phyloP scores from a whole-genome alignment of 1,139 yeast genomes.

The Yamadazyma siamensis region DNA sequence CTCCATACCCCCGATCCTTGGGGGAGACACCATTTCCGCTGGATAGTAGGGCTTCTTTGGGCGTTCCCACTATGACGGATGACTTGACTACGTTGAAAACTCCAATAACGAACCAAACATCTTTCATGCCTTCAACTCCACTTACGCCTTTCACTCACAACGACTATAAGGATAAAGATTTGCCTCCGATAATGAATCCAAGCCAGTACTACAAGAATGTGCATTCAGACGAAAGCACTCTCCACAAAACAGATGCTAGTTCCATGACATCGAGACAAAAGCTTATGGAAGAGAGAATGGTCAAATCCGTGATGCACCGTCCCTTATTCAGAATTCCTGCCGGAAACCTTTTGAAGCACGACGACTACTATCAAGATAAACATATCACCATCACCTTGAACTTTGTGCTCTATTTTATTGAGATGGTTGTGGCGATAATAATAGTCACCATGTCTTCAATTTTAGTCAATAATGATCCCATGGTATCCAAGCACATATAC shows the following conservation, averaged over 20 bases:
- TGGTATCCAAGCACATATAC: constrained; percentile 25
- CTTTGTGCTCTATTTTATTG: constrained; percentile 32
- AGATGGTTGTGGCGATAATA: constrained; percentile 31
- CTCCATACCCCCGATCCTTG: constrained; percentile 14
- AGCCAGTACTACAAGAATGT: constrained; percentile 10
- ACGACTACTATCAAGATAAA: constrained; percentile 17
- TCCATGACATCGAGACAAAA: constrained; percentile 24
- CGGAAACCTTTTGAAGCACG: constrained; percentile 11
- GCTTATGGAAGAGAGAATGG: constrained; percentile 28
- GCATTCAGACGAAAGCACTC: constrained; percentile 6
- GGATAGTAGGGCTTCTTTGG: constrained; percentile 9
- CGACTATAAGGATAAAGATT: constrained; percentile 14
- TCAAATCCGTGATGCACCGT: constrained; percentile 34
- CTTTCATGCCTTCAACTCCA: constrained; percentile 10
- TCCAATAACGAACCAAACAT: constrained; percentile 13
- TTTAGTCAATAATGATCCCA: constrained; percentile 22
- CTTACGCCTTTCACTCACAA: constrained; percentile 4
- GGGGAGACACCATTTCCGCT: constrained; percentile 5
- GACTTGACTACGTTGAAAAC: constrained; percentile 8
- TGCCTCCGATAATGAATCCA: constrained; percentile 20
- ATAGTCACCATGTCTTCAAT: constrained; percentile 30
- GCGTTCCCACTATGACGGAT: constrained; percentile 12
- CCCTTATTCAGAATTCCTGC: constrained; percentile 23
- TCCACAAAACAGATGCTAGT: constrained; percentile 4
- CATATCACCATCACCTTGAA: constrained; percentile 26